Evolutionary conservation across 345 rosid species (phyloP).

Genomic region (Sonneratia alba): DNA sequence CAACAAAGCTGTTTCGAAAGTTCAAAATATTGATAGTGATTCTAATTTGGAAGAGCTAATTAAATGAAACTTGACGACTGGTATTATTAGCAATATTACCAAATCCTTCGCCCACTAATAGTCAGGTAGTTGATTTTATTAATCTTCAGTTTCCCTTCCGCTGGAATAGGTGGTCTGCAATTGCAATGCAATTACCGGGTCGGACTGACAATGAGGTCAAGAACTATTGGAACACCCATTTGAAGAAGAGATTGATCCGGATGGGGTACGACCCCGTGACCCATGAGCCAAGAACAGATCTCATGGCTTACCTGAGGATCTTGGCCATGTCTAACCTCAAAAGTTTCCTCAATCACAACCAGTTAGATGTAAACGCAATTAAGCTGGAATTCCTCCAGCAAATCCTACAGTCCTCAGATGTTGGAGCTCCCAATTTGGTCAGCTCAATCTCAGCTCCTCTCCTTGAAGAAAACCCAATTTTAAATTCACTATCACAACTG

Average conservation of each 20-base stretch:
- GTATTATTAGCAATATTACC: neutral
- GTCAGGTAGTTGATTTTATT: too few species aligned
- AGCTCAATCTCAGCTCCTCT: neutral
- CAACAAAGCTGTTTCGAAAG: neutral
- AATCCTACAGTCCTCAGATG: constrained; percentile 10
- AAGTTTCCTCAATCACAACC: constrained; percentile 5
- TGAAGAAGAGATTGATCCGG: constrained; percentile 57
- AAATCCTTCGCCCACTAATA: neutral
- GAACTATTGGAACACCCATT: constrained; percentile 78
- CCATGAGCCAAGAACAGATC: constrained; percentile 56
- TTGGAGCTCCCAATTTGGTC: neutral
- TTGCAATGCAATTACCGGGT: constrained; percentile 71
- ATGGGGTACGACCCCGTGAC: constrained; percentile 86
- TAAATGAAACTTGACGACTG: neutral
- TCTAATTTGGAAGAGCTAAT: too few species aligned
- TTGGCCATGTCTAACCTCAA: constrained; percentile 3
- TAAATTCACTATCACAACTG: neutral
- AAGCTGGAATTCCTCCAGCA: constrained; percentile 6
- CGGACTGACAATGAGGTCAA: constrained; percentile 79
- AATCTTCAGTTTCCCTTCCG: neutral
- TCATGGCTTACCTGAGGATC: constrained; percentile 11
- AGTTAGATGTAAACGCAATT: constrained; percentile 10
- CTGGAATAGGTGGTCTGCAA: constrained; percentile 59
- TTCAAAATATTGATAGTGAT: too few species aligned
- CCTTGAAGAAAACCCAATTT: constrained; percentile 15